Evolutionary conservation across 257 asterid species (phyloP).

Genomic region (Echium plantagineum): DNA sequence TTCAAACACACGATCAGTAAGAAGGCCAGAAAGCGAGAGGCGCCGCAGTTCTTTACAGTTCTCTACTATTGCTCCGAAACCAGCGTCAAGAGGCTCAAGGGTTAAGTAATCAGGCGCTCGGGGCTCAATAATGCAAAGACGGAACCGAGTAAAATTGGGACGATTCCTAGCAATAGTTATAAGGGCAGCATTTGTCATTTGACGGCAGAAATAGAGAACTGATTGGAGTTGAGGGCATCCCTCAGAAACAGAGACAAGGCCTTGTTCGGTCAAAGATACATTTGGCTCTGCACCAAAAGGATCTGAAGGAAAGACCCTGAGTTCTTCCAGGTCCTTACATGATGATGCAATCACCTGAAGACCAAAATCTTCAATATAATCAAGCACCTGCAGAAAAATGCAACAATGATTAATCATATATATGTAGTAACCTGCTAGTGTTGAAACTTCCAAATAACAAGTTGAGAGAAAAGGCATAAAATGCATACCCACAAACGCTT

Average conservation of each 20-base stretch:
- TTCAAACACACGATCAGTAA: constrained; percentile 65
- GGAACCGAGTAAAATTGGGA: constrained; percentile 64
- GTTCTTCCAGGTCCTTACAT: constrained; percentile 80
- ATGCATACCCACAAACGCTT: constrained; percentile 76
- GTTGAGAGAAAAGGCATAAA: not conserved
- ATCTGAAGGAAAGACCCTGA: constrained; percentile 88
- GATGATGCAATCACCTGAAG: constrained; percentile 62
- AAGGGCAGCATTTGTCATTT: constrained; percentile 90
- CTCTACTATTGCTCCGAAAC: constrained; percentile 92
- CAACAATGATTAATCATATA: not conserved
- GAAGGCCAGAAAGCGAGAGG: constrained; percentile 84
- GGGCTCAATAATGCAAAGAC: constrained; percentile 83
- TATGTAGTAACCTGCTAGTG: not conserved
- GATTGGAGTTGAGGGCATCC: constrained; percentile 93
- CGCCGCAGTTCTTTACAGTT: constrained; percentile 65
- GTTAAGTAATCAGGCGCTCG: constrained; percentile 65
- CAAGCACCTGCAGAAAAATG: constrained; percentile 53
- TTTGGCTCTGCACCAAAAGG: constrained; percentile 77
- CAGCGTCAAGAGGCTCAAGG: constrained; percentile 66
- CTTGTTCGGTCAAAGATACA: constrained; percentile 70
- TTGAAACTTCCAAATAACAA: not conserved
- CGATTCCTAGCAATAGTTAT: constrained; percentile 60
- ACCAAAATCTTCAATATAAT: constrained; percentile 82
- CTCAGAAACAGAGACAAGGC: constrained; percentile 77
- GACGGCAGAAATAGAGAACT: constrained; percentile 89